phyloP scores from a whole-genome alignment of 2,329 filamentous ascomycete species.

The Xylariaceae sp. region DNA sequence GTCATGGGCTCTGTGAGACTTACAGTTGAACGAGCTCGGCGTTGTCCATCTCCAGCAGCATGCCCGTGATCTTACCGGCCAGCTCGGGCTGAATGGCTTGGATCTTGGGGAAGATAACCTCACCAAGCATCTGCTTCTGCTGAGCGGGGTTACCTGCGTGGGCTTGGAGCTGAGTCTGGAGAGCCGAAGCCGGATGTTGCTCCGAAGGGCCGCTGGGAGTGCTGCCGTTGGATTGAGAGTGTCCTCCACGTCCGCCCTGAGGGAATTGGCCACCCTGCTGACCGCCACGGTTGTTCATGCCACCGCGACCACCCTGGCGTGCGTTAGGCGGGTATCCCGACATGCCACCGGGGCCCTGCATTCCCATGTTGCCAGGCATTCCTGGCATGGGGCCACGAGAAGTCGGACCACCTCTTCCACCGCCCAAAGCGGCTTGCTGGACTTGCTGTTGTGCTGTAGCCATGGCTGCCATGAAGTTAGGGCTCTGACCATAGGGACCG shows the following conservation, averaged over 20 bases:
- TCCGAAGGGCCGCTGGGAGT: slow-evolving; percentile 31
- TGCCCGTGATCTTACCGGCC: slow-evolving; percentile 98
- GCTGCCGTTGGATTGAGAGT: slow-evolving; percentile 35
- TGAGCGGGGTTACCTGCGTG: slow-evolving; percentile 57
- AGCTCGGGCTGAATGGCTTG: slow-evolving; percentile 89
- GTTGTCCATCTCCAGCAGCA: slow-evolving; percentile 99
- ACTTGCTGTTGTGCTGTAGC: slow-evolving; percentile 66
- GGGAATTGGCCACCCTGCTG: slow-evolving; percentile 37
- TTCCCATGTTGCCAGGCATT: slow-evolving; percentile 67
- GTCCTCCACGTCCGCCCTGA: slow-evolving; percentile 47
- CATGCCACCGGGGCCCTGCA: slow-evolving; percentile 45
- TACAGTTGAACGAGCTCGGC: slow-evolving; percentile 89
- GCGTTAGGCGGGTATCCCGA: slow-evolving; percentile 56
- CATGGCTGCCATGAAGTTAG: slow-evolving; percentile 77
- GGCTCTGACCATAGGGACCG: slow-evolving; percentile 73
- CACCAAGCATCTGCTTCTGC: slow-evolving; percentile 98
- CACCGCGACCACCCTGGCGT: slow-evolving; percentile 42
- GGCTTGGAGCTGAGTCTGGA: slow-evolving; percentile 56
- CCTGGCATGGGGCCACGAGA: slow-evolving; percentile 70
- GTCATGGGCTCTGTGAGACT: slow-evolving; percentile 49
- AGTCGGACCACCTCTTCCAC: slow-evolving; percentile 60
- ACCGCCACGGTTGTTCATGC: slow-evolving; percentile 41
- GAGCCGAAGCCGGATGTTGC: slow-evolving; percentile 38
- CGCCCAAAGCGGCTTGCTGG: slow-evolving; percentile 53
- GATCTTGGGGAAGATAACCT: slow-evolving; percentile 98